Conservation (phyloP, 192 early-diverging fungal genomes). For the Backusella tuberculispora region DNA sequence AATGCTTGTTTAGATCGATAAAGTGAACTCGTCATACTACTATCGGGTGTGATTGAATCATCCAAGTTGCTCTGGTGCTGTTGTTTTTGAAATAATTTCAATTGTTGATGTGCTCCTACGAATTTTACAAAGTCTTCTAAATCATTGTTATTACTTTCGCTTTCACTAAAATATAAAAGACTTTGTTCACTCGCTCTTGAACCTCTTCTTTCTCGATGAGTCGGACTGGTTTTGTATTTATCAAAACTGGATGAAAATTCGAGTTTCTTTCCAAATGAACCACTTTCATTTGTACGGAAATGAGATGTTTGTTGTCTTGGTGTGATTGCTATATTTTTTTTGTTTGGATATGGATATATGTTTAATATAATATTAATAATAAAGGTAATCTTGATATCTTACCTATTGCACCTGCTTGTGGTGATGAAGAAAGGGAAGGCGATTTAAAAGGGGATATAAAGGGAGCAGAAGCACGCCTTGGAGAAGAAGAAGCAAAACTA, state of each 20-base stretch:
- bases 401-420: conserved; percentile 27
- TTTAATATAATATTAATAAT: background rate
- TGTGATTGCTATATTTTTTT: background rate
- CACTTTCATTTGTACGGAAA: conserved; percentile 9
- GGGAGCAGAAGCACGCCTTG: conserved; percentile 20
- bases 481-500: background rate
- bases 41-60: background rate
- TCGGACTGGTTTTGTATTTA: conserved; percentile 36
- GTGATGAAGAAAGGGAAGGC: conserved; percentile 39
- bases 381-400: background rate
- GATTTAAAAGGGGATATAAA: conserved; percentile 43
- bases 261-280: conserved; percentile 11
- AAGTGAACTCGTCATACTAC: conserved; percentile 11
- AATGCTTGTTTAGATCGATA: conserved; percentile 25
- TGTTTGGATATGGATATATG: background rate
- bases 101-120: conserved; percentile 55
- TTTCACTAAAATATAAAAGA: background rate
- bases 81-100: conserved; percentile 51
- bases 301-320: background rate
- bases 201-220: conserved; percentile 1
- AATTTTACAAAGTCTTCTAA: conserved; percentile 70
- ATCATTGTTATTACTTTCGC: conserved; percentile 42
- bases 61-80: background rate
- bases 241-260: conserved; percentile 28
- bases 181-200: conserved; percentile 35